Percentiles rank a stretch among this genome's conserved stretches.
Evolutionary conservation across 192 early-diverging fungal genomes (phyloP).

Genomic region (Backusella tuberculispora): DNA sequence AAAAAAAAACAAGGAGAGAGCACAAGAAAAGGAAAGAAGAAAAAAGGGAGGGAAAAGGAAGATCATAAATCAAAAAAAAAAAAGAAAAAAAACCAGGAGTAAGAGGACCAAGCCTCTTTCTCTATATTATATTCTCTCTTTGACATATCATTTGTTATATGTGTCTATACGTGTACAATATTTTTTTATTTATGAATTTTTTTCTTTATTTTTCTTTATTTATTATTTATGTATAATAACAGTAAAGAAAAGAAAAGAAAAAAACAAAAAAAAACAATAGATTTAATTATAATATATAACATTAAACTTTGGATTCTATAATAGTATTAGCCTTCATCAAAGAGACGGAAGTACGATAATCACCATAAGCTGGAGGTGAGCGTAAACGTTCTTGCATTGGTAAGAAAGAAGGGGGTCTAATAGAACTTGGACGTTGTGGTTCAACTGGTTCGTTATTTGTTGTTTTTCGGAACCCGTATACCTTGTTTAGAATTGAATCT

Average conservation of each 20-base stretch:
- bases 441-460: not conserved
- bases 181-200: no score
- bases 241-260: no score
- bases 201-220: no score
- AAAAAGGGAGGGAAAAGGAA: not conserved
- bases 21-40: not conserved
- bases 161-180: no score
- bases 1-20: not conserved
- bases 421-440: slow-evolving; percentile 20
- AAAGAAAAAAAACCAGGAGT: not conserved
- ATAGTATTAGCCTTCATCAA: slow-evolving; percentile 12
- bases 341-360: slow-evolving; percentile 1
- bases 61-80: not conserved
- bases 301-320: not conserved
- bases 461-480: slow-evolving; percentile 19
- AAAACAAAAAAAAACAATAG: no score
- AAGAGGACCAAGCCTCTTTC: not conserved
- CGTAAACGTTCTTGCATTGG: slow-evolving; percentile 20
- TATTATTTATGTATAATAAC: no score
- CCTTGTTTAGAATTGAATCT: slow-evolving; percentile 13
- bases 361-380: slow-evolving; percentile 20
- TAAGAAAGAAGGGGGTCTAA: slow-evolving; percentile 7
- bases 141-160: no score
- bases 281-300: no score
- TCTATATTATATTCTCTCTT: not conserved